phyloP scores from a whole-genome alignment of 1,139 yeast species.

The Trichomonascaceae sp. region DNA sequence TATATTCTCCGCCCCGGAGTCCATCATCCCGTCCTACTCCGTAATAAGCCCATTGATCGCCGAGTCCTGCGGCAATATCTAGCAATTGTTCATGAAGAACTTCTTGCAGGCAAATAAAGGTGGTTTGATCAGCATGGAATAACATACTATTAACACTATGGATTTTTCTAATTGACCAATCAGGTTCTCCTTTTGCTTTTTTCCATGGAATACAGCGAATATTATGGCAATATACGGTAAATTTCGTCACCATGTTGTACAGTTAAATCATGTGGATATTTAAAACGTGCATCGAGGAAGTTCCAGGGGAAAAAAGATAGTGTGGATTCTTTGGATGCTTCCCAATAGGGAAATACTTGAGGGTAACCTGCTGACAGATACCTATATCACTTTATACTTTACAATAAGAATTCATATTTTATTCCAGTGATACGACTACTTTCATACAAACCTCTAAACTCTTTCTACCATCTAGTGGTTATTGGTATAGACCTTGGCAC shows the following conservation, averaged over 20 bases:
- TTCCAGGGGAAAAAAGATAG: too few species aligned
- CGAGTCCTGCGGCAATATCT: slow-evolving; percentile 38
- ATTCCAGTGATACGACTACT: too few species aligned
- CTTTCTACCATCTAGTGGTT: too few species aligned
- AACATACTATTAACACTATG: neutral
- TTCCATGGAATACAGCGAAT: neutral
- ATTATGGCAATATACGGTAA: neutral
- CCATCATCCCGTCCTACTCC: slow-evolving; percentile 49
- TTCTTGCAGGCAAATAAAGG: slow-evolving; percentile 49
- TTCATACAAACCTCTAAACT: too few species aligned
- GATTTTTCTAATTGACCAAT: neutral
- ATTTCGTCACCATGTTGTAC: neutral
- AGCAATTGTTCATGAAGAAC: slow-evolving; percentile 46
- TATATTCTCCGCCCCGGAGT: slow-evolving; percentile 37
- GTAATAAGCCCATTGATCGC: slow-evolving; percentile 36
- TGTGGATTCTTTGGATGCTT: too few species aligned
- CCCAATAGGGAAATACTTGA: too few species aligned
- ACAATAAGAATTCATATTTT: too few species aligned
- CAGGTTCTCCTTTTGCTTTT: neutral
- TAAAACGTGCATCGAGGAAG: too few species aligned
- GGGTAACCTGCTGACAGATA: too few species aligned
- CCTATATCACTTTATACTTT: too few species aligned
- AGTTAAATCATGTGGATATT: neutral
- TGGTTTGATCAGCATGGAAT: slow-evolving; percentile 1
- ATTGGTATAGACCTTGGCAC: too few species aligned